These are phyloP conservation scores for Metschnikowia aberdeeniae DNA, from an alignment of 805 yeast species.

Conservation along the genomic window DNA sequence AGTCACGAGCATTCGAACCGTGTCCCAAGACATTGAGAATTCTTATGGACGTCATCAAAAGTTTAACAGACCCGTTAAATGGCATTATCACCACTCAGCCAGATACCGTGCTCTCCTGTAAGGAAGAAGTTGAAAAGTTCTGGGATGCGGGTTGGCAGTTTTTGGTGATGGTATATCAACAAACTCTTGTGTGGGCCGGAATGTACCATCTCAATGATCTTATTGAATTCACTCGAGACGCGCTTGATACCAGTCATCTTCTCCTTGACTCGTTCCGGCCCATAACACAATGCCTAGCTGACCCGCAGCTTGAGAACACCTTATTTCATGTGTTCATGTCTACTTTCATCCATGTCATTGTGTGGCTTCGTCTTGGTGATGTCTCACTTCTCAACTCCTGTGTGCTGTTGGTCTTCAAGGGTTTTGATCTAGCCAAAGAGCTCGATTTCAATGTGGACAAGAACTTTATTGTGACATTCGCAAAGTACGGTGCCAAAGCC, in stretches of 20 bases:
- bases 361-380: constrained; percentile 83
- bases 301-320: constrained; percentile 9
- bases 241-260: constrained; percentile 69
- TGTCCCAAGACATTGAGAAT: constrained; percentile 72
- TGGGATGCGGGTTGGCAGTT: constrained; percentile 78
- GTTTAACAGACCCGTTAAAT: constrained; percentile 60
- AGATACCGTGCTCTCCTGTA: constrained; percentile 4
- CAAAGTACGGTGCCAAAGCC: constrained; percentile 62
- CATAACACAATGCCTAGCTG: constrained; percentile 19
- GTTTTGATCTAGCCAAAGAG: constrained; percentile 61
- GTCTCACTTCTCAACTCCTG: constrained; percentile 67
- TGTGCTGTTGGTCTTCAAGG: constrained; percentile 61
- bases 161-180: constrained; percentile 59
- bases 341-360: constrained; percentile 65
- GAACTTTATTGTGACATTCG: constrained; percentile 51
- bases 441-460: constrained; percentile 49
- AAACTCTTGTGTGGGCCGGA: constrained; percentile 74
- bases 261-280: constrained; percentile 63
- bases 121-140: constrained; percentile 32
- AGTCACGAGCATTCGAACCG: constrained; percentile 58
- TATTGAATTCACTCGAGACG: constrained; percentile 82
- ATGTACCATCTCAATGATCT: constrained; percentile 51
- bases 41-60: constrained; percentile 64
- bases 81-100: constrained; percentile 43
- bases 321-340: constrained; percentile 52